Evolutionary conservation across 2,329 filamentous ascomycete genomes (phyloP).

Genomic region (Fusarium neocosmosporiellum): DNA sequence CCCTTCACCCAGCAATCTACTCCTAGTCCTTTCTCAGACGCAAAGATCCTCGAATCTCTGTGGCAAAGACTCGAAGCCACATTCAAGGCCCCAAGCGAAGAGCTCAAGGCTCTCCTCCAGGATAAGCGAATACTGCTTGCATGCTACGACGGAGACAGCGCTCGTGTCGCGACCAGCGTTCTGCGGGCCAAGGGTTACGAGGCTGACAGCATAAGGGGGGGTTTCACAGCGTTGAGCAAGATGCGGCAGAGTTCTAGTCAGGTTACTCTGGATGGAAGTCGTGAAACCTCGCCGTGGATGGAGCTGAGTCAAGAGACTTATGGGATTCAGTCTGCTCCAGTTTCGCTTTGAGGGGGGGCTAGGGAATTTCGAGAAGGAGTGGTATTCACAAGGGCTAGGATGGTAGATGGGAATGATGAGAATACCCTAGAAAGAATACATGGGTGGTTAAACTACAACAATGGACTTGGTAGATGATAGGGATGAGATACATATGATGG

Average conservation of each 20-base stretch:
- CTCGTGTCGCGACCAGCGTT: constrained; percentile 65
- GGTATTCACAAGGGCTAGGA: background rate
- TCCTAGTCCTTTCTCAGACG: constrained; percentile 59
- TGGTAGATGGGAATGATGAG: background rate
- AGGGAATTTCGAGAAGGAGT: background rate
- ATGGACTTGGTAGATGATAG: background rate
- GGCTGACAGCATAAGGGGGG: constrained; percentile 59
- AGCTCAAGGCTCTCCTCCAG: constrained; percentile 37
- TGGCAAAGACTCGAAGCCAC: constrained; percentile 60
- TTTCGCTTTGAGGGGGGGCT: background rate
- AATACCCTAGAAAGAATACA: background rate
- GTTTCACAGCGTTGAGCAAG: constrained; percentile 56
- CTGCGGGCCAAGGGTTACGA: constrained; percentile 61
- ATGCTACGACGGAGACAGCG: constrained; percentile 66
- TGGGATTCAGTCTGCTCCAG: constrained; percentile 11
- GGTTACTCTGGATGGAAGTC: background rate
- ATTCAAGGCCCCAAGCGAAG: constrained; percentile 48
- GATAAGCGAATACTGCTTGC: constrained; percentile 56
- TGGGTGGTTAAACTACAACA: background rate
- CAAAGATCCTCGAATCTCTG: constrained; percentile 54
- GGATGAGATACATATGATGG: background rate
- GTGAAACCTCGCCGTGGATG: constrained; percentile 16
- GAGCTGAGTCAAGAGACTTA: constrained; percentile 11
- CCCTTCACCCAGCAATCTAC: constrained; percentile 53
- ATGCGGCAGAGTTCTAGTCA: constrained; percentile 22